These are phyloP conservation scores for Zygotorulaspora florentina DNA, from an alignment of 805 yeast genomes.

Conservation along the genomic window DNA sequence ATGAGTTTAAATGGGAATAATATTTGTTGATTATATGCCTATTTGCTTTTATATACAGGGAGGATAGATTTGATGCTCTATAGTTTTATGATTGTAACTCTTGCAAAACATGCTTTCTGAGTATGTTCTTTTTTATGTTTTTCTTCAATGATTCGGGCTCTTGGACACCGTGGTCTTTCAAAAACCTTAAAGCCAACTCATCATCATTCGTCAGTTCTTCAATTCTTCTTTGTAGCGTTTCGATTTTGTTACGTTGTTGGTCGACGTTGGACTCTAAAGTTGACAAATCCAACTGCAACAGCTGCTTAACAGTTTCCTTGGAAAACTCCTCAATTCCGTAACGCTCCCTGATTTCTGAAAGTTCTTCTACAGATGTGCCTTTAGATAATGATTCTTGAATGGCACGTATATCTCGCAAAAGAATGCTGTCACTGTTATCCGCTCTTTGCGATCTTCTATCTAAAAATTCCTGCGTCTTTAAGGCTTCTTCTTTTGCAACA, in stretches of 20 bases:
- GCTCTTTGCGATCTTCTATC: conserved; percentile 42
- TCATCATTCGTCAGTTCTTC: conserved; percentile 36
- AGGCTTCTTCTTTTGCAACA: conserved; percentile 63
- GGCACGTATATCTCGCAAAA: conserved; percentile 29
- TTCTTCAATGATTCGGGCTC: conserved; percentile 42
- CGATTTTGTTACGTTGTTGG: conserved; percentile 32
- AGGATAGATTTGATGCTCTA: neutral
- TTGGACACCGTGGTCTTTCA: conserved; percentile 36
- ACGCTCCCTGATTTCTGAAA: conserved; percentile 40
- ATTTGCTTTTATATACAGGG: conserved; percentile 10
- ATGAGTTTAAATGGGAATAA: neutral
- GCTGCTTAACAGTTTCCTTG: conserved; percentile 36
- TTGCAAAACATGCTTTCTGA: conserved; percentile 54
- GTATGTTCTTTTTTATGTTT: conserved; percentile 63
- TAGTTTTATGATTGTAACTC: conserved; percentile 16
- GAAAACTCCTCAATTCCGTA: conserved; percentile 48
- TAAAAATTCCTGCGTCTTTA: conserved; percentile 51
- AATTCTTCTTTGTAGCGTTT: conserved; percentile 36
- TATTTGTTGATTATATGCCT: neutral
- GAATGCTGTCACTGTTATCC: conserved; percentile 23
- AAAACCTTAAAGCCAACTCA: conserved; percentile 32
- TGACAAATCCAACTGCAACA: conserved; percentile 40
- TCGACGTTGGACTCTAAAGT: conserved; percentile 29
- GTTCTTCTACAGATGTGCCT: conserved; percentile 37
- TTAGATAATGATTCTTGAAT: conserved; percentile 30